Base-by-base conservation (phyloP, 1,139 yeast genomes). In the Zygoascus hellenicus region DNA sequence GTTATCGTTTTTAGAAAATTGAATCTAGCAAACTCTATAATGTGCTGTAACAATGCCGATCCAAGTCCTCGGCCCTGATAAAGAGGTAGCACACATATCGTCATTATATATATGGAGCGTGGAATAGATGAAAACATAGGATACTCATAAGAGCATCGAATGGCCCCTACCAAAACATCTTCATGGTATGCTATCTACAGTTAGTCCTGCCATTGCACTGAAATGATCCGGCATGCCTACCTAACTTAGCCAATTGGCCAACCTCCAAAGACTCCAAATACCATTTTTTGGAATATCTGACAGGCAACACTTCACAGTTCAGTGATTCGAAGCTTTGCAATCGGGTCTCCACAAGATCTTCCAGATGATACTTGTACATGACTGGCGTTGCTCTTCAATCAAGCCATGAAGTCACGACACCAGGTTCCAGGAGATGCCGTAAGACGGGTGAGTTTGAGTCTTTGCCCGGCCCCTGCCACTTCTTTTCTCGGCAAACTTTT, bases 141-240 rank as follows among this genome's bases (percentile, higher is more conserved):
- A 19, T 71, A 68, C 52, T 76, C 63, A 2, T 69, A 56, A 11
- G 62, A 57, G 51, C 57, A 67, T 51, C 60, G 78, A 31, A 85
- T 68, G 1, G 80, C 82, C 2, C 90, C 95, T 4, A 86, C 88
- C 10, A 94, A 86, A 11, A 80, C 68, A 54, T 80, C 88, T 13
- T 80, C 73, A 59, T 72, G 78, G 63, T 65, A 81, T 2, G 82
- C 86, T 49, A 29, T 29, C 26, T 9, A n/a, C 10, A n/a, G 15
- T 9, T 17, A n/a, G 29, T 30, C 29, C 13, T 4, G n/a, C 4
- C 16, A 17, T 5, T 7, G 19, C n/a, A 10, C 13, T 17, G 14
- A 17, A 46, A 48, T 33, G 14, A 36, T 11, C 11, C 11, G 31
- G 26, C 9, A 2, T 13, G 38, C 58, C 15, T 51, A 58, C 61